Base-by-base conservation (phyloP, 2,329 filamentous ascomycete species). In the Dactylonectria macrodidyma region DNA sequence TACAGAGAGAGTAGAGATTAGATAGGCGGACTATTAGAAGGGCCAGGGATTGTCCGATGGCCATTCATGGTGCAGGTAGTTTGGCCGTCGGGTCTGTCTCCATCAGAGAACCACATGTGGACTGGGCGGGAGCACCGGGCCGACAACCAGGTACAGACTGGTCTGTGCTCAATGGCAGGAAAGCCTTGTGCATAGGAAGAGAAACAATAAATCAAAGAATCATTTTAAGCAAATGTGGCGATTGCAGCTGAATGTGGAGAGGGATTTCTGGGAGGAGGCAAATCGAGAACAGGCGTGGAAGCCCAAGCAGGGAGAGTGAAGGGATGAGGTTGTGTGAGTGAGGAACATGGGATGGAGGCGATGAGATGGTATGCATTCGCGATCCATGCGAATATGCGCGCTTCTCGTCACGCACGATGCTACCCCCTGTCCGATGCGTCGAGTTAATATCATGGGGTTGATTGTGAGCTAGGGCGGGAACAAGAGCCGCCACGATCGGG, bases 291-390 rank as follows among this genome's bases (percentile, higher is more conserved):
- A 6, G 30, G 34, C 30, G 3, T 6, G 30, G 30, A 10, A n/a
- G 34, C 16, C 16, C 8, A n/a, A n/a, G 41, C 1, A 44, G 22
- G 5, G 9, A 36, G 5, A 30, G 19, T 5, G 11, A 16, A 36
- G 51, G 30, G 48, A 63, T 26, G 19, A 44, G n/a, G 47, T 36
- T 60, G 46, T 36, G 41, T 19, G 51, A 36, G 30, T 19, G 51
- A 36, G 30, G 34, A 52, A 19, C 30, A 52, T 52, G 26, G 48
- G 14, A 51, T 16, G 26, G 24, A 10, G 48, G 48, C 26, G n/a
- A 47, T 11, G n/a, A 24, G 44, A 60, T 65, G 58, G 63, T 51
- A 50, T 61, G 63, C 63, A 65, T 65, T 59, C 14, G n/a, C 57
- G 63, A 46, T 60, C 51, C 51, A 54, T 54, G 24, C 47, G 9